Base-by-base conservation (phyloP, 176 grass and related monocot species). In the Hsuehochloa calcarea region DNA sequence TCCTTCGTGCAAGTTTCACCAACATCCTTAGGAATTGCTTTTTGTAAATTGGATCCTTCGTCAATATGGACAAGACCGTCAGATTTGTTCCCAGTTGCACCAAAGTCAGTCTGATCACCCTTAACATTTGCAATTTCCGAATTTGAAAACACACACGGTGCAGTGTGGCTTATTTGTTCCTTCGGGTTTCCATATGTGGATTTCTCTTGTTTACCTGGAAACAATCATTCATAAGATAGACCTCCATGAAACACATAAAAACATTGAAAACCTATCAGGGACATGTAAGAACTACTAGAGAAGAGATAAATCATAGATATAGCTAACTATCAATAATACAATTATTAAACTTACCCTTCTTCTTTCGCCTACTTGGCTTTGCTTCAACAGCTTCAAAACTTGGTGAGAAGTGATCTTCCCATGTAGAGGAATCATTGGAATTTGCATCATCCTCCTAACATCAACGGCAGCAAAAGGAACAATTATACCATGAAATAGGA, bases 361-460 rank as follows among this genome's bases (percentile, higher is more conserved):
- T 95, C 83, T 90, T 93, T 45, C 79, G 87, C 50, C 84, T 88
- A 76, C 89, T 93, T 87, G 77, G 78, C 77, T 95, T 98, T 82
- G 87, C 89, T 90, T 93, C 92, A 51, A 84, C 52, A 71, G 79
- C 89, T 84, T 90, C 89, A 71, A 90, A 86, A 83, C 79, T 90
- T 80, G 91, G 82, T 27, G 87, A 43, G 65, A n/a, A 90, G 69
- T 85, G 92, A 85, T 95, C 91, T 89, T 98, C 89, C 68, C 81
- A 93, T 80, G 91, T 90, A 35, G 72, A 88, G 13, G 78, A 84
- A 88, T 76, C 85, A 88, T 80, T 80, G 25, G 66, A 86, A 70
- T 83, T 73, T 50, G 75, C 80, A 84, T 94, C 90, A 16, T 92
- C 86, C 29, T 93, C 88, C 92, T 97, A 84, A 44, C 39, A 89